Evolutionary conservation across 2,329 filamentous ascomycete genomes (phyloP), one percentile per base, ranked within the genome.

Genomic region (Lasiodiplodia hormozganensis): DNA sequence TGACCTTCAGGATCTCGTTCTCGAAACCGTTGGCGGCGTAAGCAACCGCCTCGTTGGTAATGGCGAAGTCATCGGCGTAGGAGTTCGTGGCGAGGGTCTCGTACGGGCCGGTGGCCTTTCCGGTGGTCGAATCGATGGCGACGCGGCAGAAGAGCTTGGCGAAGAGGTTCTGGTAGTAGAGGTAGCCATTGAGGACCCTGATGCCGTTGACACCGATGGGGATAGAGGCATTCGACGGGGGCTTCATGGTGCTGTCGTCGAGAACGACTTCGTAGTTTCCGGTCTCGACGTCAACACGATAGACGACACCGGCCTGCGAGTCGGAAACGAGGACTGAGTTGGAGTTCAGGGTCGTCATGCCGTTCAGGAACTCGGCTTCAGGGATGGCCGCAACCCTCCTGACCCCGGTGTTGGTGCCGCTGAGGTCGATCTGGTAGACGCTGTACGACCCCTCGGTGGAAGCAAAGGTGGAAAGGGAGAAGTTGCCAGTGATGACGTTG

Each of bases 181-280:
- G 28, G 54, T 68, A 70, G 3, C 49, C 62, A 16, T 58, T 56
- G 18, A 69, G 16, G n/a, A 72, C 10, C 38, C 71, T 72, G 18
- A 76, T 47, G 6, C 75, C 75, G 40, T 77, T 76, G 38, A 72
- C 71, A 11, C 75, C 74, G 21, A 68, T 58, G 36, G 51, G 65
- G 65, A 51, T 56, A 4, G 65, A 36, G 8, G 53, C 31, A 16
- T 38, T 53, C 62, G 6, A 69, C 65, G 8, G 72, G 10, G 70
- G 40, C 34, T 70, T 68, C 31, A 75, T 71, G 14, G 49, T 71
- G 4, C 65, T 54, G 54, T 75, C 67, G 7, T 71, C 67, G 14
- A 76, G 65, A 11, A 68, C 67, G 18, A 73, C 65, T 4, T 51
- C 43, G 47, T 68, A 69, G 14, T 58, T 58, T 6, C 70, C 68